Conservation (phyloP, 129 eudicot genomes). For the Dittrichia graveolens region DNA sequence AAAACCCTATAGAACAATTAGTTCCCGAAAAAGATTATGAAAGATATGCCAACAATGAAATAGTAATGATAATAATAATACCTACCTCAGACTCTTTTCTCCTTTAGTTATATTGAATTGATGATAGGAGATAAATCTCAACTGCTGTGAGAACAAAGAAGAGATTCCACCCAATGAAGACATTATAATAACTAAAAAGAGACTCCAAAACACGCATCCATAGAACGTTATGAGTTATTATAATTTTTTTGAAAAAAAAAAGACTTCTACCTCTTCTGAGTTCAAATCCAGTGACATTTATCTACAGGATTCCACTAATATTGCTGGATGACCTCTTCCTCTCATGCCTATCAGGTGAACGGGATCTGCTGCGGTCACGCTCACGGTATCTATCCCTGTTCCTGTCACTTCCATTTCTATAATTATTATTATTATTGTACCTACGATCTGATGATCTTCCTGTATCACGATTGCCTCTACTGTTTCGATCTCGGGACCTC, state of each 20-base stretch:
- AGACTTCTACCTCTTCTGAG: constrained; percentile 74
- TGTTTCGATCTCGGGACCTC: constrained; percentile 61
- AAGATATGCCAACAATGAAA: constrained; percentile 39
- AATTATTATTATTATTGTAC: constrained; percentile 40
- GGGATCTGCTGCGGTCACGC: constrained; percentile 80
- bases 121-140: constrained; percentile 79
- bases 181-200: constrained; percentile 20
- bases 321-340: constrained; percentile 71
- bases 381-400: constrained; percentile 72
- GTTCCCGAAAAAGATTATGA: constrained; percentile 35
- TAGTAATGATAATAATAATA: constrained; percentile 30
- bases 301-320: constrained; percentile 45
- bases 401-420: constrained; percentile 77
- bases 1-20: constrained; percentile 35
- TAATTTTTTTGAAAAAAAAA: not conserved
- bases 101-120: constrained; percentile 58
- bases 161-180: constrained; percentile 53
- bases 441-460: constrained; percentile 63
- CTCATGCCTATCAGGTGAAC: constrained; percentile 64
- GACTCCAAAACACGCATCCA: constrained; percentile 55
- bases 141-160: constrained; percentile 89
- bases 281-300: constrained; percentile 46
- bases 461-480: constrained; percentile 52
- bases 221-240: constrained; percentile 32
- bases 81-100: constrained; percentile 91